These are phyloP conservation scores for Coemansia sp. DNA, from an alignment of 192 early-diverging fungal species.

Conservation along the genomic window DNA sequence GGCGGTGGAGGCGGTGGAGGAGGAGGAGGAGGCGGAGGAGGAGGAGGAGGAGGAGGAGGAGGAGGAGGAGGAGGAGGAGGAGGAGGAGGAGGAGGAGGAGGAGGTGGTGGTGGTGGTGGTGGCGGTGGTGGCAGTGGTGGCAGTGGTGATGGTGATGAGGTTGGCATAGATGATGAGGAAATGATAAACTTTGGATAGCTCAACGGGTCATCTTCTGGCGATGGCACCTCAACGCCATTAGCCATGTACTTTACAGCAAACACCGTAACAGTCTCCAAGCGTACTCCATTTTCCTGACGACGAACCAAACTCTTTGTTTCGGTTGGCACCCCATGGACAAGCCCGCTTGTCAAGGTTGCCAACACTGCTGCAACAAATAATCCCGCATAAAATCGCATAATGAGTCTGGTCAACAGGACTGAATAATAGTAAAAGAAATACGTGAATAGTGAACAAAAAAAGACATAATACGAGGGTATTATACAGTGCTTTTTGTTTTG, in stretches of 20 bases:
- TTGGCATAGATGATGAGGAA: not conserved
- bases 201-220: not conserved
- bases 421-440: not conserved
- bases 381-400: not conserved
- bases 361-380: not conserved
- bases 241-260: not conserved
- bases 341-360: not conserved
- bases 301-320: constrained; percentile 3
- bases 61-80: not conserved
- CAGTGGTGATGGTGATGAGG: not conserved
- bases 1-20: not conserved
- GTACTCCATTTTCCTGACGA: not conserved
- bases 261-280: not conserved
- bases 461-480: not conserved
- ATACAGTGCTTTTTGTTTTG: too few relatives aligned
- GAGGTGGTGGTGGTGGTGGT: not conserved
- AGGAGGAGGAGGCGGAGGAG: not conserved
- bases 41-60: not conserved
- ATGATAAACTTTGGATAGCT: constrained; percentile 6
- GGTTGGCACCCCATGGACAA: not conserved
- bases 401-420: constrained; percentile 32
- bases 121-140: not conserved
- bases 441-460: not conserved
- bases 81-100: not conserved
- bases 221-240: not conserved